Percentiles rank a stretch among this genome's conserved stretches.
phyloP scores from a whole-genome alignment of 2,329 filamentous ascomycete genomes.

The Fusarium verrucosum region DNA sequence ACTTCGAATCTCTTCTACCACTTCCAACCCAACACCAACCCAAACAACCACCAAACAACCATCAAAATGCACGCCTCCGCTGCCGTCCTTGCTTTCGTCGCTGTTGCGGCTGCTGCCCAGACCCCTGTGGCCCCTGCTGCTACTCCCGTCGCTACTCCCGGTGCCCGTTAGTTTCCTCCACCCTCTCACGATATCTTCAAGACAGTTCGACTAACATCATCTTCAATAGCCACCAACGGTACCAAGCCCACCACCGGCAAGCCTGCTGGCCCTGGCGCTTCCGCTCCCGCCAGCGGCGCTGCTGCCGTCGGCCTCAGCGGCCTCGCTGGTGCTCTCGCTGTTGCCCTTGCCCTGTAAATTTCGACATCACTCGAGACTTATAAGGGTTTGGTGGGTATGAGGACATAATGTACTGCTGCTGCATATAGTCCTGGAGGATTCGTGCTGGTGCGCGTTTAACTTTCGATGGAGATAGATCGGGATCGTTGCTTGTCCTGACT shows the following conservation, averaged over 20 bases:
- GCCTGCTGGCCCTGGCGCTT: constrained; percentile 2
- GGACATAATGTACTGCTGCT: constrained; percentile 7
- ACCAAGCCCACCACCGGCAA: constrained; percentile 28
- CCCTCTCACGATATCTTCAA: constrained; percentile 11
- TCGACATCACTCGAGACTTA: background rate
- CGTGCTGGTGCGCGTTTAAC: constrained; percentile 40
- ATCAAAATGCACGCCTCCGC: constrained; percentile 42
- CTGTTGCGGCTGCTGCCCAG: constrained; percentile 37
- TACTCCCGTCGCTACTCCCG: constrained; percentile 32
- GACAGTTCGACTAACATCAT: constrained; percentile 18
- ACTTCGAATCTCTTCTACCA: constrained; percentile 13
- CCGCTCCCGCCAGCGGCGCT: constrained; percentile 31
- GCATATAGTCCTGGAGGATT: constrained; percentile 27
- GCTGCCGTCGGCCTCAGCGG: constrained; percentile 35
- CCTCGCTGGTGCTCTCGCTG: constrained; percentile 38
- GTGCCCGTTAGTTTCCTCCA: constrained; percentile 27
- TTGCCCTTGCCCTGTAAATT: constrained; percentile 41
- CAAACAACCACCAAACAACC: constrained; percentile 18
- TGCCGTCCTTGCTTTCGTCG: constrained; percentile 42
- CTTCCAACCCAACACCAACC: no score
- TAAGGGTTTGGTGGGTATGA: constrained; percentile 18
- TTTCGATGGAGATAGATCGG: constrained; percentile 38
- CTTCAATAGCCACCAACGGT: constrained; percentile 26
- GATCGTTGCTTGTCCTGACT: constrained; percentile 23
- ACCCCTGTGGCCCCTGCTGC: constrained; percentile 32